Base-by-base conservation (phyloP, 345 rosid species). In the Sonneratia caseolaris region DNA sequence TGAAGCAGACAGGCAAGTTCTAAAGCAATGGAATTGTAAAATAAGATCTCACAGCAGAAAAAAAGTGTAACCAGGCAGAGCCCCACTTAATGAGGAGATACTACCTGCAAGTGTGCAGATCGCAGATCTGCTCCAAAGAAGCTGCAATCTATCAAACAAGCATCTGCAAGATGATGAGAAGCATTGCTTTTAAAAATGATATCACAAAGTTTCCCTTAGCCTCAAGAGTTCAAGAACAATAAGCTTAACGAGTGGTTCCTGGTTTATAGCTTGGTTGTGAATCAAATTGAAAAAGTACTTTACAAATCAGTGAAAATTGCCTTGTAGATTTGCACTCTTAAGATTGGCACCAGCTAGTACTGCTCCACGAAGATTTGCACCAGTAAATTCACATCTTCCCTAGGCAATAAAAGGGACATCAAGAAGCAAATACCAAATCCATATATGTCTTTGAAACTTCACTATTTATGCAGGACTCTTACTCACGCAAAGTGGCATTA, bases 401-500 rank as follows among this genome's bases (percentile, higher is more conserved):
- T 81, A 82, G 82, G 85, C 82, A 82, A 75, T 51, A 79, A 71
- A 10, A 76, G 61, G 72, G 78, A 32, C 70, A 71, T 76, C 77
- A 74, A 74, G 61, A 74, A 70, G 64, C 73, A 10, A 4, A 55
- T 45, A 24, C 36, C 5, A 48, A 48, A 36, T 57, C 35, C n/a
- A 43, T 12, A 64, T 14, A 76, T 15, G 47, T 61, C 42, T 59
- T 47, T 45, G 59, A 48, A 37, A 64, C 5, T 67, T 18, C n/a
- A 71, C 57, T 32, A 56, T 53, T 35, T 13, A 59, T 77, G 68
- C 18, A 37, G 72, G 48, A 32, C 64, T 72, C 97, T 86, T 91
- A 94, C 97, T 94, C 97, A 8, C 93, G 91, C 87, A 94, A 79
- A 51, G 81, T 87, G 74, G 98, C 97, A 91, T 91, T 91, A 80